Base-by-base conservation (phyloP, 2,329 filamentous ascomycete species). In the Fusarium sp. region DNA sequence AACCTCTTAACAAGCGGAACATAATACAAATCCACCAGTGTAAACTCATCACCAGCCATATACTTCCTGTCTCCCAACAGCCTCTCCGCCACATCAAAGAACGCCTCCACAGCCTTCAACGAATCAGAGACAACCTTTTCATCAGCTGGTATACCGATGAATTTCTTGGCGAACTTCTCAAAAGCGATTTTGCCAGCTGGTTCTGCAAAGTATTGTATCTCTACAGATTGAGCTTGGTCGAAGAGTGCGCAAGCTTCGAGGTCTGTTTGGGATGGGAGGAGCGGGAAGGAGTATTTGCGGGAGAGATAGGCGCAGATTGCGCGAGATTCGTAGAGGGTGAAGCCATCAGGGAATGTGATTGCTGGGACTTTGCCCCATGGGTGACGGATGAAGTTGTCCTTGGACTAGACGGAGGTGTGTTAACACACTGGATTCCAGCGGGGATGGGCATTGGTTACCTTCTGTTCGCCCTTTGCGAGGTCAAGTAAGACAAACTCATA, bases 331-430 rank as follows among this genome's bases (percentile, higher is more conserved):
- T 54, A 54, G 1, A 58, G 37, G 1, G 28, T 37, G 37, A 58
- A 54, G 3, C 48, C 48, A 4, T 54, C 1, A 1, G 28, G 14
- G 8, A 58, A 43, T 12, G 2, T 5, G 0, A 58, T n/a, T 7
- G 55, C 48, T 16, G 55, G 55, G 0, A 58, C 27, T 13, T 58
- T 58, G 0, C 55, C 55, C 55, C 55, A 58, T 7, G 55, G 55
- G 7, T 53, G 55, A 4, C 34, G 45, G 1, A 5, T 1, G 28
- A 51, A 32, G 8, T 57, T 14, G 0, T 49, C 43, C 1, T 7
- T 18, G 0, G 54, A 49, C 54, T 56, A 21, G 21, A 21, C 4
- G 21, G 4, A 4, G 21, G 4, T 4, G 21, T 21, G 21, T 21
- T 4, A 21, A 21, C 21, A 21, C 21, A 21, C 21, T 21, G 4